Evolutionary conservation across 2,329 filamentous ascomycete species (phyloP), one percentile per base, ranked within the genome.

Genomic region (Calonectria pseudoturangicola): DNA sequence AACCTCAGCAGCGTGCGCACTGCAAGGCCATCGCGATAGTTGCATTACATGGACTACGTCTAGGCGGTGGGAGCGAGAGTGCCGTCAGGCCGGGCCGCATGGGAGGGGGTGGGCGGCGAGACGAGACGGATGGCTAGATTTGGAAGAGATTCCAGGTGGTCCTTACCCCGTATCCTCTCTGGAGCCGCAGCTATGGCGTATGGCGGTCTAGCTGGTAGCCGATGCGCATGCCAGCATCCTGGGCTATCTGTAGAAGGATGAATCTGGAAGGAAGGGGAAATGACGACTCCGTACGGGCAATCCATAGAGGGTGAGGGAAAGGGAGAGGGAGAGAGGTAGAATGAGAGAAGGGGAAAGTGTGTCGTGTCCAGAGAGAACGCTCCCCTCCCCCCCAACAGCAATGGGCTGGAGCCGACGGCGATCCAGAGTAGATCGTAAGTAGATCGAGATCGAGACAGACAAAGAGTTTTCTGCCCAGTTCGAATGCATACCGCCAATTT

Each of bases 1-100:
- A 72, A 68, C 47, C 63, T 56, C 43, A 28, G 28, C 71, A 58
- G 62, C 51, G 72, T 71, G 66, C 69, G 56, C 64, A 71, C 66
- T 74, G 54, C 51, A 73, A 62, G 60, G 41, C 50, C 43, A 36
- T 48, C 39, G 30, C 33, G 56, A 65, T 75, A 30, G 41, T 56
- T 70, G 68, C 71, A 41, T 65, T 72, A 67, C 21, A 21, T 21
- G 21, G 21, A 21, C 21, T 47, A 27, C 36, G 58, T 43, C 28
- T 48, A 39, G 68, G 56, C 48, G 56, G 48, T 47, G 48, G 50
- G 58, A 51, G 48, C 41, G 48, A 45, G 58, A 51, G 39, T 51
- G 51, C 33, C 43, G 25, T 15, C 30, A 66, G 51, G 25, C 36
- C 33, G 66, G 58, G 48, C 33, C 16, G 48, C 25, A 28, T 13